phyloP scores from a whole-genome alignment of 2,329 filamentous ascomycete species.

The Emmonsiellopsis sp. region DNA sequence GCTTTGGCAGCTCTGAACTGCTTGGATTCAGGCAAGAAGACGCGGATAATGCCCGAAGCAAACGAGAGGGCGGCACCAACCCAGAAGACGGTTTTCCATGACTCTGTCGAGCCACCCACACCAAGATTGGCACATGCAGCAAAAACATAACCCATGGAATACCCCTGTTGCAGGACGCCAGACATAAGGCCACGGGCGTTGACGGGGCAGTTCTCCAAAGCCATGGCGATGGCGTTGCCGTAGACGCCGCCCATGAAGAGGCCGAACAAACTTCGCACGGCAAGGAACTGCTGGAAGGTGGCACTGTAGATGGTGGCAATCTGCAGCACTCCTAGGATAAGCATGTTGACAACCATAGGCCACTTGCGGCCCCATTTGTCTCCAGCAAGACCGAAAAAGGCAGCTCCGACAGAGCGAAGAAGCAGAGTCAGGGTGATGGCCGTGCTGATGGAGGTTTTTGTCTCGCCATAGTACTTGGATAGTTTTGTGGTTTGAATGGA shows the following conservation, averaged over 20 bases:
- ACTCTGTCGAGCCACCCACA: constrained; percentile 63
- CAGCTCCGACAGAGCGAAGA: constrained; percentile 52
- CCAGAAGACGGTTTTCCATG: constrained; percentile 82
- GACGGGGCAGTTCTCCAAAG: constrained; percentile 53
- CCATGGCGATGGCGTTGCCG: constrained; percentile 54
- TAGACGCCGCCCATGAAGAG: constrained; percentile 53
- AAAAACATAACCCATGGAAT: constrained; percentile 57
- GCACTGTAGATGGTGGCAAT: constrained; percentile 52
- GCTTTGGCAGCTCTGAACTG: constrained; percentile 65
- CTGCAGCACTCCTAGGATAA: constrained; percentile 53
- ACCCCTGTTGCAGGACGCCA: constrained; percentile 56
- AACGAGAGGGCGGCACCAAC: constrained; percentile 75
- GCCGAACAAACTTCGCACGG: constrained; percentile 51
- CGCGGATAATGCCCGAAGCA: constrained; percentile 69
- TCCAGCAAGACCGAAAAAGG: constrained; percentile 47
- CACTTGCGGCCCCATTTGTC: constrained; percentile 50
- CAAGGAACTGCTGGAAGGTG: constrained; percentile 52
- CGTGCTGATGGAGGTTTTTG: constrained; percentile 53
- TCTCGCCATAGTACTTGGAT: constrained; percentile 45
- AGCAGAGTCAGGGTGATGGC: constrained; percentile 50
- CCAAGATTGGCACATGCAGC: constrained; percentile 45
- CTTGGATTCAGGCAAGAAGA: constrained; percentile 71
- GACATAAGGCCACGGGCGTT: constrained; percentile 52
- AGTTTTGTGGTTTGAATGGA: constrained; percentile 48
- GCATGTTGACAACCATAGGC: constrained; percentile 53